Evolutionary conservation across 495 filamentous ascomycete species (phyloP).

Genomic region (Amorphotheca resinae): DNA sequence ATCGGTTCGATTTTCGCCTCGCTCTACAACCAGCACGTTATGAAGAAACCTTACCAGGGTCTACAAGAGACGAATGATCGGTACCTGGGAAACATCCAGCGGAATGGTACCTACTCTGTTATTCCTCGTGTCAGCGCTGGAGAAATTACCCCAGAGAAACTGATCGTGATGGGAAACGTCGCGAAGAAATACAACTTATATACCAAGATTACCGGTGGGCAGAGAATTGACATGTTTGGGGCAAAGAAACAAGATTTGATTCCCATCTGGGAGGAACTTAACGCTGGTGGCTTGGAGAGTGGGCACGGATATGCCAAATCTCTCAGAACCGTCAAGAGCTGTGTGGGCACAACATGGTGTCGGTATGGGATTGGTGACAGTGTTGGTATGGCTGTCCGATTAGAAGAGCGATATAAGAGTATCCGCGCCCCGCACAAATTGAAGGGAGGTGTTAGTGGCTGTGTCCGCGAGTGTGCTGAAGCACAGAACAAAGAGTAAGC

Average conservation of each 20-base stretch:
- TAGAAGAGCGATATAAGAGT: slow-evolving; percentile 93
- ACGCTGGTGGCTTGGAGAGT: slow-evolving; percentile 88
- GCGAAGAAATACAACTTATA: slow-evolving; percentile 85
- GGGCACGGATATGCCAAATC: slow-evolving; percentile 94
- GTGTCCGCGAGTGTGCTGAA: slow-evolving; percentile 89
- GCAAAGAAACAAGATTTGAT: slow-evolving; percentile 85
- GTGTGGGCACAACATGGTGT: slow-evolving; percentile 93
- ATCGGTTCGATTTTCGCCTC: slow-evolving; percentile 77
- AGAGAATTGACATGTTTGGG: slow-evolving; percentile 93
- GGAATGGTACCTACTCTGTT: slow-evolving; percentile 88
- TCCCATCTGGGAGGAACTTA: slow-evolving; percentile 75
- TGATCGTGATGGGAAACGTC: slow-evolving; percentile 79
- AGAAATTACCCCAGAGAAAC: slow-evolving; percentile 84
- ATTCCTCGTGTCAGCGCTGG: slow-evolving; percentile 77
- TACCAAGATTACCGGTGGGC: slow-evolving; percentile 90
- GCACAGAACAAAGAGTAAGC: slow-evolving; percentile 88
- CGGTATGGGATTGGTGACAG: slow-evolving; percentile 87
- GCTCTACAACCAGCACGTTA: slow-evolving; percentile 77
- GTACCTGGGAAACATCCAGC: slow-evolving; percentile 89
- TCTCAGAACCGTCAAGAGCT: slow-evolving; percentile 85
- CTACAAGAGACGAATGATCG: slow-evolving; percentile 91
- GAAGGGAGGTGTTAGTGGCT: slow-evolving; percentile 86
- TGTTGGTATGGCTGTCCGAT: slow-evolving; percentile 88
- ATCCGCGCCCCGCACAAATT: slow-evolving; percentile 86
- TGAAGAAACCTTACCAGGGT: slow-evolving; percentile 61